These are phyloP conservation scores for Tricholoma terreum DNA, from an alignment of 768 basidiomycete species.

Conservation along the genomic window DNA sequence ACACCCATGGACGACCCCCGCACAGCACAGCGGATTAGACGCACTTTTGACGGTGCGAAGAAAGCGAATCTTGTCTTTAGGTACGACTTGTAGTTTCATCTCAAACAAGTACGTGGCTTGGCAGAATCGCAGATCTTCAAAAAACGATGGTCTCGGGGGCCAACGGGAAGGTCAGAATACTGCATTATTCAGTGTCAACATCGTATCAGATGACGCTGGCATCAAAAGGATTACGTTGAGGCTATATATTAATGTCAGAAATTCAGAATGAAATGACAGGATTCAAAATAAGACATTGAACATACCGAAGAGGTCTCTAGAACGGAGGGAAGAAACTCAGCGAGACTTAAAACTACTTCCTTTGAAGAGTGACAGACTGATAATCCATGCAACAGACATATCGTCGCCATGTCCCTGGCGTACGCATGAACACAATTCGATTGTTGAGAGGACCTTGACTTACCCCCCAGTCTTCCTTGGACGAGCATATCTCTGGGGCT, in stretches of 20 bases:
- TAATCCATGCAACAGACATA: conserved; percentile 81
- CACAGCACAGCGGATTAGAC: conserved; percentile 20
- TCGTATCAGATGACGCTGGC: background rate
- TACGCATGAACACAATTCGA: background rate
- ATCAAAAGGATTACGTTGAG: conserved; percentile 37
- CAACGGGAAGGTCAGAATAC: conserved; percentile 34
- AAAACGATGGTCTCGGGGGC: conserved; percentile 43
- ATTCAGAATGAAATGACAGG: background rate
- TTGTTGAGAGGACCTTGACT: background rate
- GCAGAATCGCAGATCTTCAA: conserved; percentile 53
- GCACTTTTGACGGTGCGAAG: conserved; percentile 10
- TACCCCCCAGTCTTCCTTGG: conserved; percentile 61
- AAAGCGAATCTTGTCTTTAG: conserved; percentile 27
- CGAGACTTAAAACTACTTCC: background rate
- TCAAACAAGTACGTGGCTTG: conserved; percentile 67
- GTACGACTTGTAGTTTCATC: conserved; percentile 48
- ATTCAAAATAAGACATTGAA: background rate
- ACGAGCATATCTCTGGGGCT: conserved; percentile 37
- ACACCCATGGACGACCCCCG: conserved; percentile 44
- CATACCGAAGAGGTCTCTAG: conserved; percentile 44
- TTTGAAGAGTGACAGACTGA: conserved; percentile 36
- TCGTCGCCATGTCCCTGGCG: conserved; percentile 61
- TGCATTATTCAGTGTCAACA: conserved; percentile 11
- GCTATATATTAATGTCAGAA: conserved; percentile 25
- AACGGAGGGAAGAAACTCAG: background rate